Conservation (phyloP, 108 stramenopile genomes). For the Pseudonitzschia delicatissima region DNA sequence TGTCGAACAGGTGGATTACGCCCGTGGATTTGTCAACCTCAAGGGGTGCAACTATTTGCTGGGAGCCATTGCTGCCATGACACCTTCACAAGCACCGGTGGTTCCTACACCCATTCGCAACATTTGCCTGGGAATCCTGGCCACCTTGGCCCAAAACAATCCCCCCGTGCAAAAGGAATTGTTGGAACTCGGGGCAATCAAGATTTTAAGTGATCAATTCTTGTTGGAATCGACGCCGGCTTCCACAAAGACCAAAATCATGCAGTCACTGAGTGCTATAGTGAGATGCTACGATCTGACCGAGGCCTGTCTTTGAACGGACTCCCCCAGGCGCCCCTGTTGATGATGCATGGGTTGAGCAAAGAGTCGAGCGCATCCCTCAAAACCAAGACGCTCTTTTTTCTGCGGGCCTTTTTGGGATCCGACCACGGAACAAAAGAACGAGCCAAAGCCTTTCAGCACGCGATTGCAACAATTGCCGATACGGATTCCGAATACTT, state of each 20-base stretch:
- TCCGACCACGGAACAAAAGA: conserved; percentile 47
- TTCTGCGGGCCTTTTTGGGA: conserved; percentile 66
- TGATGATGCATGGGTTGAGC: conserved; percentile 49
- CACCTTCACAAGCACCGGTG: background rate
- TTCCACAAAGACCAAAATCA: conserved; percentile 46
- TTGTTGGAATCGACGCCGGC: conserved; percentile 30
- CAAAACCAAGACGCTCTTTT: conserved; percentile 57
- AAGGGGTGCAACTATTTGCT: conserved; percentile 73
- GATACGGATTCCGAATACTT: conserved; percentile 31
- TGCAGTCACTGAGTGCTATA: conserved; percentile 67
- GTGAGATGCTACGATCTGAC: conserved; percentile 64
- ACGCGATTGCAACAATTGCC: conserved; percentile 33
- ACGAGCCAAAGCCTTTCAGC: conserved; percentile 36
- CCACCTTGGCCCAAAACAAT: conserved; percentile 80
- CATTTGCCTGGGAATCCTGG: conserved; percentile 51
- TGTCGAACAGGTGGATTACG: conserved; percentile 90
- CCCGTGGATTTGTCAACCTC: conserved; percentile 69
- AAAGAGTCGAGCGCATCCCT: conserved; percentile 17
- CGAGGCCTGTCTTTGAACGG: conserved; percentile 62
- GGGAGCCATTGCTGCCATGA: conserved; percentile 51
- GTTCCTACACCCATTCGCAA: conserved; percentile 55
- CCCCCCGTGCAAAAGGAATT: conserved; percentile 78
- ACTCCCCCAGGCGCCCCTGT: conserved; percentile 40
- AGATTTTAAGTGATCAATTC: conserved; percentile 51
- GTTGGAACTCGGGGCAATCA: conserved; percentile 63